Evolutionary conservation across 164 flowering plant genomes (phyloP), one percentile per base, ranked within the genome.

Genomic region (Malania oleifera): DNA sequence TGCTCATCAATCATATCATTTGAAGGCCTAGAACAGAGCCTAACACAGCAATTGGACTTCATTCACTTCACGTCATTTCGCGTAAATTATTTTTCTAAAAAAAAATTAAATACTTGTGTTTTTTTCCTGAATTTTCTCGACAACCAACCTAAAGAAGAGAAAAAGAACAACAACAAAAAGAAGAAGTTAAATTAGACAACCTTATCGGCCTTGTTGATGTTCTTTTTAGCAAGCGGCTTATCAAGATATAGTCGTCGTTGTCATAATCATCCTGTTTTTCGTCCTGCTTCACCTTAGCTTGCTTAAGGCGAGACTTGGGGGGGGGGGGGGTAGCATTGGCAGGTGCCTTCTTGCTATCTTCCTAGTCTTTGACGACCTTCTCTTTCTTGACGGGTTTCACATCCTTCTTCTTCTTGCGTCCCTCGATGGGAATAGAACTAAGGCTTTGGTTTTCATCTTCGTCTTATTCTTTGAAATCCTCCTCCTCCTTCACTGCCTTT

Each of bases 241-340:
- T 45, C 52, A 20, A 44, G 50, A 0, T 59, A 22, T 63, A 68
- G 1, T 63, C 70, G 12, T 62, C 61, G n/a, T 50, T 61, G 13
- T 29, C 44, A 5, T 23, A 37, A n/a, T n/a, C n/a, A n/a, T n/a
- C n/a, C n/a, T n/a, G n/a, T n/a, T n/a, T n/a, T 48, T 79, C 77
- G 51, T 70, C 74, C 63, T 79, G 75, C 75, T 74, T 76, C 25
- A 59, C 57, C 44, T 69, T 73, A 27, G 57, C 31, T 26, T 45
- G 23, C 29, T 64, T 69, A 19, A 68, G 17, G 24, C 56, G 67
- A 39, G 71, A 56, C 47, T 38, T 56, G 23, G 63, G 18, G n/a
- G n/a, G n/a, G n/a, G n/a, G n/a, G n/a, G n/a, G n/a, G 28, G 60
- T 69, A 19, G 64, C 69, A 23, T 56, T 67, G 13, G 53, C 19